Base-by-base conservation (phyloP, 306 rosid genomes). In the Prinsepia uniflora region DNA sequence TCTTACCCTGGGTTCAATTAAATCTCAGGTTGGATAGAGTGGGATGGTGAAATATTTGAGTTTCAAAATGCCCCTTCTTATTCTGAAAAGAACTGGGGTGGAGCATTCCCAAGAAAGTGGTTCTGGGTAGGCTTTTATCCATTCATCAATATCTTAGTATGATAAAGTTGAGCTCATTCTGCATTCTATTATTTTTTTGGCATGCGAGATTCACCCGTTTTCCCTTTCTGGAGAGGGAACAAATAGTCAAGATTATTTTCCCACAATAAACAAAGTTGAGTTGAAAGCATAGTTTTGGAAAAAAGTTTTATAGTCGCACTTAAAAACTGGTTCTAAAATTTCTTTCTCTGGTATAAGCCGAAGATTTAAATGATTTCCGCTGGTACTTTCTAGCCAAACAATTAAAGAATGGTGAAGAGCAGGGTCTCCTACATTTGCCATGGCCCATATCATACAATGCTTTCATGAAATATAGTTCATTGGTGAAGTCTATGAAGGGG, bases 11-110 rank as follows among this genome's bases (percentile, higher is more conserved):
- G 40, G 8, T 83, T 82, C 20, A 76, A 52, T 71, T 83, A 78
- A 76, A 81, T 85, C 71, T 77, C 97, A 93, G 98, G 98, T 74
- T 93, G 98, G 98, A 93, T 93, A 77, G 98, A 93, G 88, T 93
- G 98, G 98, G 97, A 83, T 44, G 94, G 89, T 56, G 97, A 90
- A 85, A 88, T 89, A 83, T 77, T 85, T 74, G 98, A 93, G 82
- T 93, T 93, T 72, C 83, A 88, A 47, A 80, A 93, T 84, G 98
- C 98, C 63, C 96, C 94, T 43, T 88, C 98, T 43, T 90, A 93
- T 81, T 90, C 96, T 4, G 97, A 93, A 79, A 90, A 93, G 85
- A 93, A 93, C 60, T 93, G 98, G 98, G 98, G 98, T 69, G 98
- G 94, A 80, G 94, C 72, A 72, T 93, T 93, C 80, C 97, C 98